These are phyloP conservation scores for Calonectria fujianensis DNA, from an alignment of 2,329 filamentous ascomycete genomes.

Conservation along the genomic window DNA sequence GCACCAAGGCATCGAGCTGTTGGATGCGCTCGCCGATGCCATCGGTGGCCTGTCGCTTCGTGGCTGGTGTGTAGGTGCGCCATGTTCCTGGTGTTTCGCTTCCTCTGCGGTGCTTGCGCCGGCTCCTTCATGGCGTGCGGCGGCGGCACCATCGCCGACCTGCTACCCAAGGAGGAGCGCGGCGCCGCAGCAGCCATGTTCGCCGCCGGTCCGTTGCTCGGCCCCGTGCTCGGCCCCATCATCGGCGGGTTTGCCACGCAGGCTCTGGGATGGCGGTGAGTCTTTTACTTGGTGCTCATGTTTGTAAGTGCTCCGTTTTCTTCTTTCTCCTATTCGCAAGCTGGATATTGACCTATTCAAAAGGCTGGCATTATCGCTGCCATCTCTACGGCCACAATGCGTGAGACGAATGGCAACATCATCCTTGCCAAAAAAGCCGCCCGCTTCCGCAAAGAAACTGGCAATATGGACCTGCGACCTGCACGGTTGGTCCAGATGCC, in stretches of 20 bases:
- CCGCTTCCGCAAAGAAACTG: conserved; percentile 39
- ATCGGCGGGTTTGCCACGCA: conserved; percentile 68
- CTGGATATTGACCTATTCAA: conserved; percentile 5
- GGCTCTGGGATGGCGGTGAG: conserved; percentile 70
- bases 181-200: no score
- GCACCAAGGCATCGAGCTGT: no score
- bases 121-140: no score
- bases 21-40: no score
- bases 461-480: conserved; percentile 46
- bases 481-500: conserved; percentile 34
- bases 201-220: conserved; percentile 75
- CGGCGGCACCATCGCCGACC: no score
- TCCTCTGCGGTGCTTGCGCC: no score
- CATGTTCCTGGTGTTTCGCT: no score
- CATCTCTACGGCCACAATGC: conserved; percentile 45
- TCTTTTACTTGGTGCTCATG: conserved; percentile 52
- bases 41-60: no score
- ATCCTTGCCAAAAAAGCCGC: conserved; percentile 33
- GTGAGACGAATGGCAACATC: conserved; percentile 54
- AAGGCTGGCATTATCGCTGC: neutral
- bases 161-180: no score
- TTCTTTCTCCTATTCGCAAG: no score
- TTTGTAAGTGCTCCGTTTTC: neutral
- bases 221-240: conserved; percentile 63
- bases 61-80: no score